These are phyloP conservation scores for Tritrichomonas foetus DNA, from an alignment of 208 protist genomes.

Conservation along the genomic window DNA sequence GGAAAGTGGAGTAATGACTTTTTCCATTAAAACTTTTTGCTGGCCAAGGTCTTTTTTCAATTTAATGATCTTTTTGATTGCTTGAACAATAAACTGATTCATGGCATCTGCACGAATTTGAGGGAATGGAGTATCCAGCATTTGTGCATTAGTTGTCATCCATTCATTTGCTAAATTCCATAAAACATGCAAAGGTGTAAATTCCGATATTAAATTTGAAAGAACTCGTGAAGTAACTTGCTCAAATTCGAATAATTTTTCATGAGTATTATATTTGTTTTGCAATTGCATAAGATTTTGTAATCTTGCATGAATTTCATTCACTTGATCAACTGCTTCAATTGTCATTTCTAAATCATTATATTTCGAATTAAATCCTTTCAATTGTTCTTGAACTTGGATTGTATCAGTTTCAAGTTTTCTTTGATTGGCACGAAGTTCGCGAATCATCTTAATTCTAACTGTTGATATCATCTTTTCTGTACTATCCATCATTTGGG, in stretches of 20 bases:
- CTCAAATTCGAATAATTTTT: slow-evolving; percentile 29
- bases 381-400: not conserved
- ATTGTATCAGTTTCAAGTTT: not conserved
- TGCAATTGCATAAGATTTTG: not conserved
- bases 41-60: not conserved
- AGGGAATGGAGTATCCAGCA: not conserved
- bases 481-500: not conserved
- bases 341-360: not conserved
- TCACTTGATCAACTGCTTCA: slow-evolving; percentile 15
- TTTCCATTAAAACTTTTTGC: not conserved
- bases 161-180: slow-evolving; percentile 22
- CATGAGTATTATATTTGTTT: not conserved
- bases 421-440: not conserved
- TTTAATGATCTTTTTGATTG: not conserved
- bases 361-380: not conserved
- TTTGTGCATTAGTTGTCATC: not conserved
- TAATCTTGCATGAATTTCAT: not conserved
- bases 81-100: not conserved
- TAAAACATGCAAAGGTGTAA: not conserved
- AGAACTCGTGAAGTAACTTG: not conserved
- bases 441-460: slow-evolving; percentile 15
- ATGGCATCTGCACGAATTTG: not conserved
- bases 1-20: not conserved
- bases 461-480: not conserved
- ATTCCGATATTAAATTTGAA: not conserved